These are phyloP conservation scores for Collybia mongolica DNA, from an alignment of 768 basidiomycete species.

Conservation along the genomic window DNA sequence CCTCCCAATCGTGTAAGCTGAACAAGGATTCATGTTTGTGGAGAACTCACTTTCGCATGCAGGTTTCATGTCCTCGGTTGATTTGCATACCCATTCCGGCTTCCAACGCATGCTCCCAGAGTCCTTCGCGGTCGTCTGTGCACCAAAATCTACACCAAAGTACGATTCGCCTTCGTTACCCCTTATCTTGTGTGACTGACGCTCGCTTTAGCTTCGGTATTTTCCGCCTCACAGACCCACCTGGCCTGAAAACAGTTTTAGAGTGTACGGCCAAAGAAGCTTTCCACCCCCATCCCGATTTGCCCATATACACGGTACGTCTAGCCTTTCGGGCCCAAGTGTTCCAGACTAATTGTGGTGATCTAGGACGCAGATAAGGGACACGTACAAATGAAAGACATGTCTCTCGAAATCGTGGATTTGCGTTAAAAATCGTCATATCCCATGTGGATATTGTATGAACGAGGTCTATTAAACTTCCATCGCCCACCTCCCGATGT, in stretches of 20 bases:
- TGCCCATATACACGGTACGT: constrained; percentile 85
- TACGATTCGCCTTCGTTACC: constrained; percentile 29
- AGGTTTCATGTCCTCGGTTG: constrained; percentile 95
- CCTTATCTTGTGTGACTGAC: background rate
- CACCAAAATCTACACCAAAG: constrained; percentile 77
- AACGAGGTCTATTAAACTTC: too few relatives aligned
- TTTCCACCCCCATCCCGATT: constrained; percentile 84
- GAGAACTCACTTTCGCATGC: constrained; percentile 4
- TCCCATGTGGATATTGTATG: too few relatives aligned
- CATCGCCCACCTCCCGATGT: too few relatives aligned
- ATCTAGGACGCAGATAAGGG: constrained; percentile 79
- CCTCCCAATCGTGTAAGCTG: constrained; percentile 79
- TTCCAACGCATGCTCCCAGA: constrained; percentile 91
- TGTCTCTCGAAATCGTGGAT: constrained; percentile 82
- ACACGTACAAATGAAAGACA: constrained; percentile 77
- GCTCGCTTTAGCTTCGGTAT: constrained; percentile 66
- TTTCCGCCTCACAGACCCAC: constrained; percentile 87
- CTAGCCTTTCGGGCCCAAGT: background rate
- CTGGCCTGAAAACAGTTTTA: constrained; percentile 71
- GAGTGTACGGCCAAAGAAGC: constrained; percentile 68
- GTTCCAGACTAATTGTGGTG: constrained; percentile 1
- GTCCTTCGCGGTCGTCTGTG: constrained; percentile 91
- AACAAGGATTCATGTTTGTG: background rate
- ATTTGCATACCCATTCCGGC: constrained; percentile 86
- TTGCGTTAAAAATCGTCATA: constrained; percentile 38